Conservation (phyloP, 371 early-diverging fungal genomes). For the Thermomucor indicae-seudaticae region DNA sequence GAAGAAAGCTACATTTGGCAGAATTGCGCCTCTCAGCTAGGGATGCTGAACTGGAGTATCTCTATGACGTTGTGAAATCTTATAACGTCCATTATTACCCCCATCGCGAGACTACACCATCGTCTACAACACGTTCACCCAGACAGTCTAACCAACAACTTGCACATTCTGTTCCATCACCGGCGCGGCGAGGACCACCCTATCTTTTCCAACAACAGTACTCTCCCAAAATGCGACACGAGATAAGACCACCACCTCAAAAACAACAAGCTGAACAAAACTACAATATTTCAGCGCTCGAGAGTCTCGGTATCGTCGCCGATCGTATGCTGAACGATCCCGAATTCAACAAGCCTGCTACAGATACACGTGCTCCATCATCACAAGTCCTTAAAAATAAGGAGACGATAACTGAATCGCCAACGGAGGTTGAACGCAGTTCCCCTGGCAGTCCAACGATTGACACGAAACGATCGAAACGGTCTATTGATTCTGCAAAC, state of each 20-base stretch:
- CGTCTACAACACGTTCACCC: constrained; percentile 7
- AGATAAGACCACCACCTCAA: constrained; percentile 7
- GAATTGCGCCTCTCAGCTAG: constrained; percentile 37
- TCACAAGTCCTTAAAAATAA: neutral
- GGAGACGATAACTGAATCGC: neutral
- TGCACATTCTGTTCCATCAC: neutral
- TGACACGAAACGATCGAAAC: constrained; percentile 28
- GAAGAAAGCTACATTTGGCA: constrained; percentile 34
- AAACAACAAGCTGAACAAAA: neutral
- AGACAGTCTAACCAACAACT: constrained; percentile 12
- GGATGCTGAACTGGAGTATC: constrained; percentile 40
- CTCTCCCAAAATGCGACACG: constrained; percentile 30
- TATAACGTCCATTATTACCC: constrained; percentile 7
- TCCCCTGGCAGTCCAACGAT: neutral
- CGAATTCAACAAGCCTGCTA: constrained; percentile 11
- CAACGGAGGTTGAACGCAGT: too few species aligned
- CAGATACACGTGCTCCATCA: too few species aligned
- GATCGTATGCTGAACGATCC: constrained; percentile 32
- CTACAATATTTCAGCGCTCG: constrained; percentile 13
- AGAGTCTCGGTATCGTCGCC: constrained; percentile 30
- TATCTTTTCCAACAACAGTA: constrained; percentile 46
- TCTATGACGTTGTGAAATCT: constrained; percentile 24
- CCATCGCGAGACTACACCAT: constrained; percentile 9
- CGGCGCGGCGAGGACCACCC: constrained; percentile 24
- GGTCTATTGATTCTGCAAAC: constrained; percentile 49